Base-by-base conservation (phyloP, 768 basidiomycete species). In the Agaricus subrufescens region DNA sequence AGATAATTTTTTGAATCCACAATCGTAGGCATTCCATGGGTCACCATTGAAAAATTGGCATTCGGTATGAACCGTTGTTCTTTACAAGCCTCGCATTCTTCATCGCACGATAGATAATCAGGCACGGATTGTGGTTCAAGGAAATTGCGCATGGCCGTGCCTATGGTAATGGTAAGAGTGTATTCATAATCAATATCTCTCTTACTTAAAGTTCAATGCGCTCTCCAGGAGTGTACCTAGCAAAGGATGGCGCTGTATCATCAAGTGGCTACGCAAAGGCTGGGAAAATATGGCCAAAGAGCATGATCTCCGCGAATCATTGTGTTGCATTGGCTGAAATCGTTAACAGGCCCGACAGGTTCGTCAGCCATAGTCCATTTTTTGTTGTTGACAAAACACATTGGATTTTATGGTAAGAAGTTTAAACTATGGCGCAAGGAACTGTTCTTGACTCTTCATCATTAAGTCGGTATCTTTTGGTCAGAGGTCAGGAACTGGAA, bases 41-140 rank as follows among this genome's bases (percentile, higher is more conserved):
- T 85, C 84, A 2, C 74, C 82, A 1, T 61, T 83, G 27, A 74
- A 67, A 57, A 89, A 89, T 58, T 89, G 86, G 86, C 86, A 88
- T 65, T 85, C 85, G 26, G 86, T 85, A 67, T 30, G 75, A 52
- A 14, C 58, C 23, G 2, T 38, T 11, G 15, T 37, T n/a, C 56
- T 57, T 52, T n/a, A 50, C 26, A 7, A 1, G 10, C 23, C 40
- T 30, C 27, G 30, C 1, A n/a, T 8, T 25, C 14, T 29, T 30
- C 12, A 48, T 23, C 49, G 34, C 0, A 6, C 12, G 19, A 19
- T 57, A 86, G 85, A 87, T 88, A 56, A 82, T 90, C 46, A 79
- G 86, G 14, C 83, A 88, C 64, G 87, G 87, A 2, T 71, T 89
- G 6, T 87, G 86, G 83, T 83, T 73, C 66, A 81, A 79, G 65